A percentile compares a stretch with the other conserved stretches of the same genome.
Conservation (phyloP, 768 basidiomycete genomes). For the Fomitopsis pulvina region DNA sequence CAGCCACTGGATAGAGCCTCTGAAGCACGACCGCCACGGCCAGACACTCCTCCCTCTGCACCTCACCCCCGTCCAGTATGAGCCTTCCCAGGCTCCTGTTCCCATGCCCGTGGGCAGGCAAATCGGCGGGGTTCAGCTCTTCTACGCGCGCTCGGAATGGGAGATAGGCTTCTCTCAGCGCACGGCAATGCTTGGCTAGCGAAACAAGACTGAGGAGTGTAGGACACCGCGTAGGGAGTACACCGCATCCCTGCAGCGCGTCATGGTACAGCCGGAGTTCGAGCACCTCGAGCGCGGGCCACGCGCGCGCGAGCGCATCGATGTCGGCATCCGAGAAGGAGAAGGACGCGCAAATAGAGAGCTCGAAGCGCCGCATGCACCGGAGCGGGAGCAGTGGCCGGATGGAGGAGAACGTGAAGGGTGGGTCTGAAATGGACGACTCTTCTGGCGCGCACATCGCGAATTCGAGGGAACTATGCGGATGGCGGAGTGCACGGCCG, state of each 20-base stretch:
- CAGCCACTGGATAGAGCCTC: neutral
- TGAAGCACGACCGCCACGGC: neutral
- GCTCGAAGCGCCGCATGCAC: neutral
- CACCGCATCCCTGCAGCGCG: neutral
- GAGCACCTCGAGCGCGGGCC: neutral
- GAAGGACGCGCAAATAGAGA: neutral
- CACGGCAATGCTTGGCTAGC: neutral
- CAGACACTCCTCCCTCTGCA: neutral
- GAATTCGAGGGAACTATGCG: neutral
- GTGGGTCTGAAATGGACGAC: neutral
- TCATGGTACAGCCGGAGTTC: neutral
- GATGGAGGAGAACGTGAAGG: neutral
- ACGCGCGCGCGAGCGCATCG: neutral
- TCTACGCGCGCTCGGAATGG: neutral
- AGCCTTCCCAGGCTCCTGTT: neutral
- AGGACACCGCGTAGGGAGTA: neutral
- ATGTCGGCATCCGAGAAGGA: neutral
- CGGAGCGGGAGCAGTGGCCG: neutral
- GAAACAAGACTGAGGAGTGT: neutral
- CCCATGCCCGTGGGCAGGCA: neutral
- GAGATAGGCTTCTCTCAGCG: neutral
- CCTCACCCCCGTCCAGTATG: neutral
- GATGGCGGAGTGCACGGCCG: neutral
- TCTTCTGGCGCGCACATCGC: neutral
- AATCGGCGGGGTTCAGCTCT: neutral